Evolutionary conservation across 2,329 filamentous ascomycete species (phyloP).

Genomic region (Colletotrichum tofieldiae): DNA sequence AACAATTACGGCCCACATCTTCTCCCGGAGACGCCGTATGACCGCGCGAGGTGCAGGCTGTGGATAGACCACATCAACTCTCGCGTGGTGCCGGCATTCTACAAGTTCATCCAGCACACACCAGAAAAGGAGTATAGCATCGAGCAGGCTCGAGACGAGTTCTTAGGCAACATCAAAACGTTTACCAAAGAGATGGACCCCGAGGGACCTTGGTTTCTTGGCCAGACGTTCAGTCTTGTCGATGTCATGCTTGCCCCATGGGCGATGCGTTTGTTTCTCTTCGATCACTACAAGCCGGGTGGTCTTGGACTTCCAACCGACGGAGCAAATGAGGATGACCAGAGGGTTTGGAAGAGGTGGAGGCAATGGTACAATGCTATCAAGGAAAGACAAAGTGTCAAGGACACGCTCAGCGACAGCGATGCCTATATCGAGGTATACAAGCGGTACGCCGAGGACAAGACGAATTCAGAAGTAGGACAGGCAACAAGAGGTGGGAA

Average conservation of each 20-base stretch:
- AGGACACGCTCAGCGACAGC: conserved; percentile 77
- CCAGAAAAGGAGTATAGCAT: conserved; percentile 64
- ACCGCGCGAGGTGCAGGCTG: conserved; percentile 75
- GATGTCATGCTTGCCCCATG: conserved; percentile 82
- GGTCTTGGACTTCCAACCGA: conserved; percentile 62
- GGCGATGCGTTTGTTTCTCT: conserved; percentile 80
- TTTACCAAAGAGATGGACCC: conserved; percentile 75
- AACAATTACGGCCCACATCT: conserved; percentile 63
- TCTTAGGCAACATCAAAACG: conserved; percentile 71
- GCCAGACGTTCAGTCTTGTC: conserved; percentile 74
- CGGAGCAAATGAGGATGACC: conserved; percentile 59
- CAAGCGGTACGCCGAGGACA: conserved; percentile 76
- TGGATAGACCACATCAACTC: conserved; percentile 82
- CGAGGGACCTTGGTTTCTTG: conserved; percentile 75
- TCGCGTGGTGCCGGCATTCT: conserved; percentile 78
- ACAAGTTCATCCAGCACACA: conserved; percentile 73
- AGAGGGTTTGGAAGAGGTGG: conserved; percentile 76
- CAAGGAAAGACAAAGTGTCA: conserved; percentile 72
- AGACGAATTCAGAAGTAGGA: conserved; percentile 73
- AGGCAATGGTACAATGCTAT: conserved; percentile 75
- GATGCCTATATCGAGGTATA: conserved; percentile 80
- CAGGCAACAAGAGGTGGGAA: conserved; percentile 75
- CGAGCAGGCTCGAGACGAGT: conserved; percentile 69
- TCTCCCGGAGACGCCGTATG: conserved; percentile 74
- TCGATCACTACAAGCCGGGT: conserved; percentile 80